phyloP scores from a whole-genome alignment of 306 rosid genomes.

The Nissolia schottii region DNA sequence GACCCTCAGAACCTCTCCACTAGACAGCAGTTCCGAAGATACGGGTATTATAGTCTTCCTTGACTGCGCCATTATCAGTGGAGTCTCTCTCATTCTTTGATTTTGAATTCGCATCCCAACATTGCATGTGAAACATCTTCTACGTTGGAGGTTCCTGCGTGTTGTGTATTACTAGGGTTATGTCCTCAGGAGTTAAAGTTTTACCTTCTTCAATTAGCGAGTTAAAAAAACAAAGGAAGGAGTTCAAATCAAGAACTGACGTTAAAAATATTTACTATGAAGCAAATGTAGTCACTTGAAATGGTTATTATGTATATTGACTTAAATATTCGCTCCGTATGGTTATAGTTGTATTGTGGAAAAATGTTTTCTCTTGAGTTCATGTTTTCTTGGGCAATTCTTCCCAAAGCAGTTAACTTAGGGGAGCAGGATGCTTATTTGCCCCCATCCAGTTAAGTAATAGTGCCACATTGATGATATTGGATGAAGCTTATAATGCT shows the following conservation, averaged over 20 bases:
- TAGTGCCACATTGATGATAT: neutral
- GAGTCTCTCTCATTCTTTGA: neutral
- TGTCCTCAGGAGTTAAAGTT: neutral
- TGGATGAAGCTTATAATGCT: neutral
- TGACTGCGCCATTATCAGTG: neutral
- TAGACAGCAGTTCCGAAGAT: conserved; percentile 72
- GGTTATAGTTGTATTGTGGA: too few relatives aligned
- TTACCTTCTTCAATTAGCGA: neutral
- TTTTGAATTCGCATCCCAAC: neutral
- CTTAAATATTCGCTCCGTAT: too few relatives aligned
- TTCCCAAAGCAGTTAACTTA: neutral
- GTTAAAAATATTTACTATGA: too few relatives aligned
- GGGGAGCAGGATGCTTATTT: neutral
- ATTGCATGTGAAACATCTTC: neutral
- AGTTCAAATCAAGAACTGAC: neutral
- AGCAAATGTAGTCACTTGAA: too few relatives aligned
- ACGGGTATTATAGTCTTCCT: conserved; percentile 43
- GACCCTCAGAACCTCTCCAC: conserved; percentile 71
- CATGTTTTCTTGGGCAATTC: neutral
- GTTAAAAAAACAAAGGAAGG: too few relatives aligned
- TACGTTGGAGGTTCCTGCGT: neutral
- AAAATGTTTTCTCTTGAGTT: neutral
- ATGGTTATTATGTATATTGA: too few relatives aligned
- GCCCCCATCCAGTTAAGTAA: too few relatives aligned
- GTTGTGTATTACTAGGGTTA: conserved; percentile 18